Percentiles rank a stretch among this genome's conserved stretches.
Evolutionary conservation across 768 basidiomycete species (phyloP).

Genomic region (Hemileccinum rubropunctum): DNA sequence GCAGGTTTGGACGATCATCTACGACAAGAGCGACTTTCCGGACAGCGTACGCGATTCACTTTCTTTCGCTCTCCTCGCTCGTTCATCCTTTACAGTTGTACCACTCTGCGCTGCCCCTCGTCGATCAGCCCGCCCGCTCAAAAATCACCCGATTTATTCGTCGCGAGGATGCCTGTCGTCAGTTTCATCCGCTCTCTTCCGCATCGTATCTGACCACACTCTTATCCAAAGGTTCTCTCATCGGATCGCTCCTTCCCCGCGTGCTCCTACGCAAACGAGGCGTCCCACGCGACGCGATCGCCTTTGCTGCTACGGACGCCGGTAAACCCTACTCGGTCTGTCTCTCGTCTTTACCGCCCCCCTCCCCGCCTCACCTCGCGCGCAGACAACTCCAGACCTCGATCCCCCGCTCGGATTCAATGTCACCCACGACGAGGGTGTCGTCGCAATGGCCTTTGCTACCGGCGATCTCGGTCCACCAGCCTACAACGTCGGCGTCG

Average conservation of each 20-base stretch:
- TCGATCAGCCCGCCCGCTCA: constrained; percentile 55
- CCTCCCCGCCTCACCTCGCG: constrained; percentile 3
- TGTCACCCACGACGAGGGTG: constrained; percentile 74
- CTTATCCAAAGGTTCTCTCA: constrained; percentile 57
- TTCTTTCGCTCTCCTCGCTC: constrained; percentile 5
- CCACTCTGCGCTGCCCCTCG: constrained; percentile 50
- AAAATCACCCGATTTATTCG: constrained; percentile 66
- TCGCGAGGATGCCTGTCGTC: constrained; percentile 75
- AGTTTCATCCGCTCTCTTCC: constrained; percentile 22
- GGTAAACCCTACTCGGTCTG: constrained; percentile 79
- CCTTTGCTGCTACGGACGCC: constrained; percentile 53
- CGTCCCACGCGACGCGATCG: constrained; percentile 43
- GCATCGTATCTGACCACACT: neutral
- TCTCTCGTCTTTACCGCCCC: constrained; percentile 6
- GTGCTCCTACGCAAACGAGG: constrained; percentile 59
- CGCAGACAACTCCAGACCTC: constrained; percentile 43
- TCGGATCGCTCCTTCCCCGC: constrained; percentile 75
- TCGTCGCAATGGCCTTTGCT: constrained; percentile 64
- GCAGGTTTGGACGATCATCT: constrained; percentile 42
- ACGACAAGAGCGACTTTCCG: constrained; percentile 34
- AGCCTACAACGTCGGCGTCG: constrained; percentile 61
- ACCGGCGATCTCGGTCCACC: constrained; percentile 51
- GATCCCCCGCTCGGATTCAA: constrained; percentile 72
- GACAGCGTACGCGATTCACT: constrained; percentile 40
- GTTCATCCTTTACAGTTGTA: constrained; percentile 48